Percentiles rank a stretch among this genome's conserved stretches.
These are phyloP conservation scores for Salinomyces thailandicus DNA, from an alignment of 2,329 filamentous ascomycete genomes.

Conservation along the genomic window DNA sequence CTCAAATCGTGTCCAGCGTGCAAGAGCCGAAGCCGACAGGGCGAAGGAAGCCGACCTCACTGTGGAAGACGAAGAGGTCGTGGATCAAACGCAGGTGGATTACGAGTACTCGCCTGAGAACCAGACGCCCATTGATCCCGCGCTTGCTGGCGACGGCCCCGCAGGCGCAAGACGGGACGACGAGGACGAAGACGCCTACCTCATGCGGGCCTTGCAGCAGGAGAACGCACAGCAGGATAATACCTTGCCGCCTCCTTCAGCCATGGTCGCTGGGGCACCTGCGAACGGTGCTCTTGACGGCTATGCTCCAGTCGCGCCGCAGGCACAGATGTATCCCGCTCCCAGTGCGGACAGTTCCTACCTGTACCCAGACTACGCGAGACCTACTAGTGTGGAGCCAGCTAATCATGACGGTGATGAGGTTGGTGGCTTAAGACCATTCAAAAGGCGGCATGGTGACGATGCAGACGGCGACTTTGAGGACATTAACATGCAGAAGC, in stretches of 20 bases:
- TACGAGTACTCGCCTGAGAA: conserved; percentile 34
- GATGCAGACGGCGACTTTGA: conserved; percentile 23
- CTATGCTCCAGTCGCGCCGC: conserved; percentile 22
- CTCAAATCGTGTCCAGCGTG: conserved; percentile 29
- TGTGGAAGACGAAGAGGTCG: conserved; percentile 29
- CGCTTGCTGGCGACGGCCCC: conserved; percentile 11
- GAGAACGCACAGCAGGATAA: conserved; percentile 24
- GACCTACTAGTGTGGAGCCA: conserved; percentile 22
- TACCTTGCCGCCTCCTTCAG: conserved; percentile 19
- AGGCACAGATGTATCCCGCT: conserved; percentile 23
- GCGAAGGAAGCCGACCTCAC: conserved; percentile 39
- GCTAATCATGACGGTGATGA: conserved; percentile 14
- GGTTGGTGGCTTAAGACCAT: conserved; percentile 13
- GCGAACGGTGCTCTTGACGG: conserved; percentile 16
- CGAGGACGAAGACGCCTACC: conserved; percentile 18
- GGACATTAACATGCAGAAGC: conserved; percentile 28
- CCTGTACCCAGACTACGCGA: conserved; percentile 16
- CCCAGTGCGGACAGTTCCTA: conserved; percentile 16
- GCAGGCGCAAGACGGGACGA: conserved; percentile 6
- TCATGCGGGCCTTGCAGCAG: conserved; percentile 20
- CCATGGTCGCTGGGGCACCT: conserved; percentile 20
- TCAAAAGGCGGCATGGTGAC: conserved; percentile 18
- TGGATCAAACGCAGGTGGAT: conserved; percentile 28
- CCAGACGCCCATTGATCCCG: conserved; percentile 25
- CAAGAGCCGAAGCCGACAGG: conserved; percentile 43